Evolutionary conservation across 1,284 basidiomycete genomes (phyloP).

Genomic region (Sporisorium reilianum): DNA sequence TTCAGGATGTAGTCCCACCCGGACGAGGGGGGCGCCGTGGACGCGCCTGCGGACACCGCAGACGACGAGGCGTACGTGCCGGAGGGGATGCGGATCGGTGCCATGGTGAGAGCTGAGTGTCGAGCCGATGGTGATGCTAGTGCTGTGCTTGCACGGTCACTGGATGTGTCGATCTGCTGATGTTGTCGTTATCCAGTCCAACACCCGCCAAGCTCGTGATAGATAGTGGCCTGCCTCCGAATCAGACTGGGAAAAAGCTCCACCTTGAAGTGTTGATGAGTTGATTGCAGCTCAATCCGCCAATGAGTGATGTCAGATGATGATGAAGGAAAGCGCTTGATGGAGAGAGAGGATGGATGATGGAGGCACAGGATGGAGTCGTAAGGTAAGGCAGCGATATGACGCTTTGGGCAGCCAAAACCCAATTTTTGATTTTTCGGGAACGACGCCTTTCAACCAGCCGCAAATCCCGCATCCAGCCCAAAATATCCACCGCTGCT

Average conservation of each 20-base stretch:
- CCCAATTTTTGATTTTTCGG: not conserved
- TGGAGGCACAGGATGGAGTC: not conserved
- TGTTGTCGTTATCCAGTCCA: not conserved
- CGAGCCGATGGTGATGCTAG: not conserved
- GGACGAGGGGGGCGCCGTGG: conserved; percentile 31
- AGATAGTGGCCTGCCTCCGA: not conserved
- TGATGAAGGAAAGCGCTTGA: not conserved
- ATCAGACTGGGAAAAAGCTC: not conserved
- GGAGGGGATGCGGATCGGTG: conserved; percentile 46
- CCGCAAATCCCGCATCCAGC: not conserved
- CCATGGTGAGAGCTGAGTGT: conserved; percentile 21
- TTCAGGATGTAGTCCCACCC: conserved; percentile 68
- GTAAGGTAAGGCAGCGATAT: not conserved
- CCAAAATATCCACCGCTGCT: not conserved
- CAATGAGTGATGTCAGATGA: not conserved
- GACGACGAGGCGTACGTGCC: conserved; percentile 18
- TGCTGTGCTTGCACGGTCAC: not conserved
- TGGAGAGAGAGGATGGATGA: not conserved
- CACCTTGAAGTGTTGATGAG: not conserved
- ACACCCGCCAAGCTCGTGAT: not conserved
- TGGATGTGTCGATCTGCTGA: not conserved
- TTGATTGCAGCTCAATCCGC: not conserved
- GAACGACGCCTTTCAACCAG: not conserved
- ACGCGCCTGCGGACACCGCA: conserved; percentile 7
- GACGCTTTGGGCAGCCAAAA: not conserved